Percentiles rank a stretch among this genome's conserved stretches.
Conservation (phyloP, 192 early-diverging fungal species). For the Podila minutissima region DNA sequence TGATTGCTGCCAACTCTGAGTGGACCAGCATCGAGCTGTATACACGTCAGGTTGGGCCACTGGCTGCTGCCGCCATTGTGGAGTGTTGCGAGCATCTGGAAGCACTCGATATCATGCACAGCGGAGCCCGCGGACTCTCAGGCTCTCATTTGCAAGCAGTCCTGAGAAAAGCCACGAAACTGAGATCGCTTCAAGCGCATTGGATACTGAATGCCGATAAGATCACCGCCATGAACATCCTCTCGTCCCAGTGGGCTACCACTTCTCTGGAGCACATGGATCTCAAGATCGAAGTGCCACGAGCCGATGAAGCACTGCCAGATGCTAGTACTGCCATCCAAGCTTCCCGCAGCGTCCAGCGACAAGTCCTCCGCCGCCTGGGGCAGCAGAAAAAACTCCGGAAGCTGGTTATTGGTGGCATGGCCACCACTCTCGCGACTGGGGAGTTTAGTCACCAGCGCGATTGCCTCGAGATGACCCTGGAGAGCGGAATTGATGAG, state of each 20-base stretch:
- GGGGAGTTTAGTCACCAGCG: neutral
- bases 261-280: slow-evolving; percentile 9
- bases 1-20: neutral
- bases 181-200: slow-evolving; percentile 10
- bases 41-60: neutral
- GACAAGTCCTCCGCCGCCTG: slow-evolving; percentile 9
- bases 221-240: neutral
- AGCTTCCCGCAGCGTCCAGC: slow-evolving; percentile 3
- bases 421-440: neutral
- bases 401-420: neutral
- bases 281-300: slow-evolving; percentile 3
- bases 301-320: neutral
- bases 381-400: slow-evolving; percentile 1
- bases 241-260: slow-evolving; percentile 7
- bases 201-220: neutral
- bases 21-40: neutral
- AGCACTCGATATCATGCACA: neutral
- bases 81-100: neutral
- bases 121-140: neutral
- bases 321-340: neutral
- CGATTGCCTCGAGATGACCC: slow-evolving; percentile 1
- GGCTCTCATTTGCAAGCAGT: slow-evolving; percentile 5
- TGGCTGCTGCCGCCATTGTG: slow-evolving; percentile 1
- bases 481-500: slow-evolving; percentile 6
- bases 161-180: neutral